phyloP scores from a whole-genome alignment of 495 filamentous ascomycete species.

The Trichocladium uniseriatum region DNA sequence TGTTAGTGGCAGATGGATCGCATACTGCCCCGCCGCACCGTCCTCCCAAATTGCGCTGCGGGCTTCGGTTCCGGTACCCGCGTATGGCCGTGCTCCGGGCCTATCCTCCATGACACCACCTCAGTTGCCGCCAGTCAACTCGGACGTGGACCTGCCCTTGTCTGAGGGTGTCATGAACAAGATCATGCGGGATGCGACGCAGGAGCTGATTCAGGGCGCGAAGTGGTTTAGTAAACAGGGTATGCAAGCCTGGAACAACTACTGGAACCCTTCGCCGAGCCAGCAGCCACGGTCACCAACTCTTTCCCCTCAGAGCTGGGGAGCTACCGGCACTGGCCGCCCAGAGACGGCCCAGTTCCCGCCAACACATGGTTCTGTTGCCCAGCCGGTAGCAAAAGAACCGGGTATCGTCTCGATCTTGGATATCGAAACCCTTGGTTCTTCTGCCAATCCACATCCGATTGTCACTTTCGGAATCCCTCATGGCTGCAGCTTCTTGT shows the following conservation, averaged over 20 bases:
- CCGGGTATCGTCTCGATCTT: conserved; percentile 76
- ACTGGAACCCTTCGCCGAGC: conserved; percentile 55
- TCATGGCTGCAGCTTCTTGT: conserved; percentile 83
- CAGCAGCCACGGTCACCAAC: conserved; percentile 34
- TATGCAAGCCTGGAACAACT: conserved; percentile 77
- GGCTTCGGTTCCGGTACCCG: conserved; percentile 41
- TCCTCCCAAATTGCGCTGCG: conserved; percentile 61
- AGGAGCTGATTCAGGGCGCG: conserved; percentile 81
- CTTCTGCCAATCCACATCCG: conserved; percentile 45
- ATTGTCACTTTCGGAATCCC: conserved; percentile 71
- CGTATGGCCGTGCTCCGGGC: conserved; percentile 51
- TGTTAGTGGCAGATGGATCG: conserved; percentile 73
- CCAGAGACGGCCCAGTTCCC: conserved; percentile 51
- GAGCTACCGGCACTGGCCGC: conserved; percentile 22
- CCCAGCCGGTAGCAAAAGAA: conserved; percentile 47
- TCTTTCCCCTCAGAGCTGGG: conserved; percentile 25
- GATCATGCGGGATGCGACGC: conserved; percentile 76
- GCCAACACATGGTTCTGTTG: conserved; percentile 59
- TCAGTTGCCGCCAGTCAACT: conserved; percentile 62
- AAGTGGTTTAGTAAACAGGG: conserved; percentile 82
- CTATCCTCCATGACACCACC: conserved; percentile 62
- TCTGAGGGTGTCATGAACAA: conserved; percentile 76
- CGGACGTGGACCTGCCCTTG: conserved; percentile 67
- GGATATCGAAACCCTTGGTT: conserved; percentile 58
- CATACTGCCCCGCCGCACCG: conserved; percentile 66